These are phyloP conservation scores for Colletotrichum theobromicola DNA, from an alignment of 2,329 filamentous ascomycete species.

Conservation along the genomic window DNA sequence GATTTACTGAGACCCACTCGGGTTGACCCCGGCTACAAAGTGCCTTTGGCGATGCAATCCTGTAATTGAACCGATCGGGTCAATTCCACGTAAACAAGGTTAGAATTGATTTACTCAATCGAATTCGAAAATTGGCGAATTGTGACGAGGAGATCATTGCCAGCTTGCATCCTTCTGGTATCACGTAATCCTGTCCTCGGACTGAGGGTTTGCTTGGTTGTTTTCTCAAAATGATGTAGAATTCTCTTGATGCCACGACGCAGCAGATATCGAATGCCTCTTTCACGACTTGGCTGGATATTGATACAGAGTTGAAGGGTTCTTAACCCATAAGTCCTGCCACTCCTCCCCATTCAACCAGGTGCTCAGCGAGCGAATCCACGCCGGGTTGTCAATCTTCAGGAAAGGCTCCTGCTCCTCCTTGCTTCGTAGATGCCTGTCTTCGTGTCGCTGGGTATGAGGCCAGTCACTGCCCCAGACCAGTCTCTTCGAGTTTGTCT, in stretches of 20 bases:
- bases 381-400: background rate
- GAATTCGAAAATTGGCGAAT: too few species aligned
- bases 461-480: background rate
- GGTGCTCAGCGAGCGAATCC: background rate
- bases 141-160: too few species aligned
- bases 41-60: background rate
- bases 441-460: background rate
- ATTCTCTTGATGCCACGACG: rapidly evolving
- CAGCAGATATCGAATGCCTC: rapidly evolving
- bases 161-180: too few species aligned
- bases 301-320: background rate
- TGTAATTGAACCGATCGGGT: background rate
- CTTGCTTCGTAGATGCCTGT: background rate
- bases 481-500: background rate
- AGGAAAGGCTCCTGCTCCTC: background rate
- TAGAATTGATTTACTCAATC: rapidly evolving
- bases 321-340: background rate
- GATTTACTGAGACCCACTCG: background rate
- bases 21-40: background rate
- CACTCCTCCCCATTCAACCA: background rate
- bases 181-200: rapidly evolving
- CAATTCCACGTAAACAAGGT: rapidly evolving
- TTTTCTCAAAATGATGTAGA: rapidly evolving
- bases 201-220: rapidly evolving
- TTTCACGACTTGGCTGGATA: background rate